Evolutionary conservation across 306 rosid species (phyloP).

Genomic region (Pterocarpus santalinus): DNA sequence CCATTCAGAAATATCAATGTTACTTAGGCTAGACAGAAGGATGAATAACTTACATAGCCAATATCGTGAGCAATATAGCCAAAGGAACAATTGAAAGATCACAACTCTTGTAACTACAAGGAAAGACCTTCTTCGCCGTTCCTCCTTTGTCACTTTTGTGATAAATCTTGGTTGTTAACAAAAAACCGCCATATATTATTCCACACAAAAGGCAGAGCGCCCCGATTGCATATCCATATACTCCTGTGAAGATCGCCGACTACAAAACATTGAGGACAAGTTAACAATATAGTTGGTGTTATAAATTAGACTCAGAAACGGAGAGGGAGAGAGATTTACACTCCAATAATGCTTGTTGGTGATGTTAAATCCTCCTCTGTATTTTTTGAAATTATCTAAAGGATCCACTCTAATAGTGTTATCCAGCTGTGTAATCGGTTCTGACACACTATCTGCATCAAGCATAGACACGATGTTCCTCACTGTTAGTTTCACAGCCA

Average conservation of each 20-base stretch:
- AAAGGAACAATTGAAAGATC: constrained; percentile 54
- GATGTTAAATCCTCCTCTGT: constrained; percentile 81
- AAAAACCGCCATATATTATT: constrained; percentile 55
- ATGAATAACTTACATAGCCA: constrained; percentile 72
- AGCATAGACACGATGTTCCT: constrained; percentile 48
- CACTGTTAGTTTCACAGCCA: constrained; percentile 7
- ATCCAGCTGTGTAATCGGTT: constrained; percentile 48
- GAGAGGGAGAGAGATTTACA: constrained; percentile 57
- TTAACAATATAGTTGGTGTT: constrained; percentile 30
- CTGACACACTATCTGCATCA: constrained; percentile 51
- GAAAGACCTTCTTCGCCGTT: constrained; percentile 49
- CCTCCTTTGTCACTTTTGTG: constrained; percentile 42
- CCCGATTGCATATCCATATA: constrained; percentile 76
- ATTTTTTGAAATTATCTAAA: constrained; percentile 62
- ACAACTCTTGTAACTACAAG: constrained; percentile 55
- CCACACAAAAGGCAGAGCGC: constrained; percentile 76
- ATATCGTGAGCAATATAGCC: constrained; percentile 60
- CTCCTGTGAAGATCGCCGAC: constrained; percentile 80
- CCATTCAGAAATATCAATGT: neutral
- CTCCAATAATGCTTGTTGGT: constrained; percentile 90
- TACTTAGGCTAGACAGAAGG: constrained; percentile 27
- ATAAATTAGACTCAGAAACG: neutral
- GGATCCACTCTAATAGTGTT: constrained; percentile 77
- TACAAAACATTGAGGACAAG: constrained; percentile 44
- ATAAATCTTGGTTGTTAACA: constrained; percentile 43